A percentile compares a stretch with the other conserved stretches of the same genome.
phyloP scores from a whole-genome alignment of 1,139 yeast species.

The Geotrichum klebahnii region DNA sequence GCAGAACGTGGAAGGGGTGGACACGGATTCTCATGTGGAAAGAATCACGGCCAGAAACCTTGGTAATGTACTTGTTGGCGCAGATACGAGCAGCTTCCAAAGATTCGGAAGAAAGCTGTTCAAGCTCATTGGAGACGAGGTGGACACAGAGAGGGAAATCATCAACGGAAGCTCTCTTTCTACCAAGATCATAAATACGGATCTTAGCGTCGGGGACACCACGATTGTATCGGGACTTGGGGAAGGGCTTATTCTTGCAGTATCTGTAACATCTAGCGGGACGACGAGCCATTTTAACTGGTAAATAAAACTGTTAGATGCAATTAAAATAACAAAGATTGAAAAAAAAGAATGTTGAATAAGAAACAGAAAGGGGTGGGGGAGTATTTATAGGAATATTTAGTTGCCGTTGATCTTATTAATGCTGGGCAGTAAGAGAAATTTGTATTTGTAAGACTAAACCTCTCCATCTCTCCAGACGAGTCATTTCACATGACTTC shows the following conservation, averaged over 20 bases:
- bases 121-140: slow-evolving; percentile 98
- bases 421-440: background rate
- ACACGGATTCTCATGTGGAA: slow-evolving; percentile 99
- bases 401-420: background rate
- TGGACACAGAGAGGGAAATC: slow-evolving; percentile 99
- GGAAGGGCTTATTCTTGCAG: slow-evolving; percentile 99
- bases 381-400: slow-evolving; percentile 3
- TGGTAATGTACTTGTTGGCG: slow-evolving; percentile 99
- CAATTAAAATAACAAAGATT: background rate
- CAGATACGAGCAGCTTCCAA: slow-evolving; percentile 99
- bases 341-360: background rate
- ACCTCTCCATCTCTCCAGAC: no score
- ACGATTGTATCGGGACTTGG: slow-evolving; percentile 99
- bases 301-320: slow-evolving; percentile 23
- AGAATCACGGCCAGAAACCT: slow-evolving; percentile 95
- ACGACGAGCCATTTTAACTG: slow-evolving; percentile 96
- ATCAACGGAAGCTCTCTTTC: slow-evolving; percentile 99
- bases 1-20: slow-evolving; percentile 99
- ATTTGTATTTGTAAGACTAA: slow-evolving; percentile 8
- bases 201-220: slow-evolving; percentile 99
- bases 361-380: background rate
- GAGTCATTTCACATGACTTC: slow-evolving; percentile 10
- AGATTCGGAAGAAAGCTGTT: slow-evolving; percentile 99
- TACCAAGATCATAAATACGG: slow-evolving; percentile 98
- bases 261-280: slow-evolving; percentile 99